Base-by-base conservation (phyloP, 768 basidiomycete genomes). In the Suillus weaverae region DNA sequence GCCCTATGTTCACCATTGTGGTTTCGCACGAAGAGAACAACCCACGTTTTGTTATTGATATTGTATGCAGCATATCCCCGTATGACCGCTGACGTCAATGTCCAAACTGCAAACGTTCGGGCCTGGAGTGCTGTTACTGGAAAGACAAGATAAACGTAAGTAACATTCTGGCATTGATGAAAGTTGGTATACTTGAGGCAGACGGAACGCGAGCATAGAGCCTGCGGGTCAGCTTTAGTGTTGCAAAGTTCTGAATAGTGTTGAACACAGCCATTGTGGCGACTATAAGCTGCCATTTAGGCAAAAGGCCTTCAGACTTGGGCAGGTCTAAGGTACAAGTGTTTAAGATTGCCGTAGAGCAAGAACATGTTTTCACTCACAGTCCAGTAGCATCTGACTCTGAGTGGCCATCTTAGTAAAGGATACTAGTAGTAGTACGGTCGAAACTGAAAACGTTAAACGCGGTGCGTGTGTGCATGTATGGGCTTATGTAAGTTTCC, bases 51-150 rank as follows among this genome's bases (percentile, higher is more conserved):
- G 72, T 87, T 82, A 64, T 88, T 80, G 69, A 98, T 91, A 73
- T 98, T 83, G 78, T 95, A 98, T 7, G 97, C 95, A 13, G 94
- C 92, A 70, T 95, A 95, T 56, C 83, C 80, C 41, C 97, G 88
- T 57, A 99, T 87, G 54, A 91, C 79, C 30, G 92, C 93, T 9
- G 94, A 87, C 5, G 91, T 89, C 60, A 97, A 75, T 0, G 96
- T 98, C 97, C 97, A 99, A 1, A 87, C 83, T 1, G 86, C 96
- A 73, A 97, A 97, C 5, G 95, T 92, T 54, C 97, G 85, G 43
- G 93, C 91, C 68, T 96, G 93, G 22, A 99, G 83, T 20, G 83
- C 77, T 8, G 94, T 95, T 13, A 99, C 97, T 97, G 77, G 8
- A 48, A 55, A 62, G 38, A 26, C 10, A 22, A 41, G 22, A 1